A percentile compares a stretch with the other conserved stretches of the same genome.
These are phyloP conservation scores for Populus alba DNA, from an alignment of 345 rosid species.

Conservation along the genomic window DNA sequence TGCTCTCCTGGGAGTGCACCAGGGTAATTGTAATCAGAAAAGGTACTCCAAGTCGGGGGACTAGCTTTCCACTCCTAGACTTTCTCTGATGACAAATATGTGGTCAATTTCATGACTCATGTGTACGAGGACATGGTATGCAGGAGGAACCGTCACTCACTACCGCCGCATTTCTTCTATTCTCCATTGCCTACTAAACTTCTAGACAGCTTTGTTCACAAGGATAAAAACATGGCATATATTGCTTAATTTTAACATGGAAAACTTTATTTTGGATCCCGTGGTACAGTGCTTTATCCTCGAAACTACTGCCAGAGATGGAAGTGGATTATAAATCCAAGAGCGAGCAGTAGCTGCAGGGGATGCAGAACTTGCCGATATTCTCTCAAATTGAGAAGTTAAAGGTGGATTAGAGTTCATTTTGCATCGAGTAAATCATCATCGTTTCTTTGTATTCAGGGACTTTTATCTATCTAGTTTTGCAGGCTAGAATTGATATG, in stretches of 20 bases:
- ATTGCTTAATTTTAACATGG: not conserved
- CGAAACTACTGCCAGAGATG: conserved; percentile 92
- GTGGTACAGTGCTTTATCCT: conserved; percentile 70
- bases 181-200: too few species aligned
- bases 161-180: too few species aligned
- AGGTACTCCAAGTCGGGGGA: too few species aligned
- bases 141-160: too few species aligned
- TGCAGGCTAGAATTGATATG: conserved; percentile 66
- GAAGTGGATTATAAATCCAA: conserved; percentile 76
- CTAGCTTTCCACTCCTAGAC: too few species aligned
- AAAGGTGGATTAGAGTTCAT: conserved; percentile 42
- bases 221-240: not conserved
- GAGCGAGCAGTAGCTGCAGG: conserved; percentile 86
- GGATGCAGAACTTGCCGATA: conserved; percentile 72
- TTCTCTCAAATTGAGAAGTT: conserved; percentile 69
- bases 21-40: too few species aligned
- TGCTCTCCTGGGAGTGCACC: too few species aligned
- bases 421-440: not conserved
- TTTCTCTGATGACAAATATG: too few species aligned
- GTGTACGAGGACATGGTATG: too few species aligned
- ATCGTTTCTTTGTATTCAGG: not conserved
- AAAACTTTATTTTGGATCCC: conserved; percentile 7
- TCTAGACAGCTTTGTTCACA: too few species aligned
- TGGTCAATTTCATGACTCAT: too few species aligned
- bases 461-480: conserved; percentile 8